Percentiles rank a stretch among this genome's conserved stretches.
These are phyloP conservation scores for Curvularia sp. DNA, from an alignment of 2,329 filamentous ascomycete genomes.

Conservation along the genomic window DNA sequence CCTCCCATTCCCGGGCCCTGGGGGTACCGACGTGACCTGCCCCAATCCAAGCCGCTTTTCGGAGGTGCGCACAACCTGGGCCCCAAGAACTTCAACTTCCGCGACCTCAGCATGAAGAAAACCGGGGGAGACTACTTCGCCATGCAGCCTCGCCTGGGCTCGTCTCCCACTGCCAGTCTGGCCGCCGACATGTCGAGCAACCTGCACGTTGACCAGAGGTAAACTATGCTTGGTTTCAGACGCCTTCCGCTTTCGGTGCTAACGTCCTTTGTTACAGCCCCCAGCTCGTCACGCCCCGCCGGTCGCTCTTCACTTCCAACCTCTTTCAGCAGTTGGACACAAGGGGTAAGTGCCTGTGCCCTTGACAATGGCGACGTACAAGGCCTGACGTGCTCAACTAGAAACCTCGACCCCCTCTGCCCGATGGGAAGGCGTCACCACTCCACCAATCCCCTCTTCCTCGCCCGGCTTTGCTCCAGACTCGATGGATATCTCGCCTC, in stretches of 20 bases:
- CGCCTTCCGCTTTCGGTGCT: slow-evolving; percentile 37
- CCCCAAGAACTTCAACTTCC: slow-evolving; percentile 76
- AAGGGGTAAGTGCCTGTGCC: slow-evolving; percentile 62
- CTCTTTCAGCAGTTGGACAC: slow-evolving; percentile 66
- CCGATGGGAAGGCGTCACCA: slow-evolving; percentile 73
- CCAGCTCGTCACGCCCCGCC: slow-evolving; percentile 80
- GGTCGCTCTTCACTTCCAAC: slow-evolving; percentile 81
- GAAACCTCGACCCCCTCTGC: slow-evolving; percentile 56
- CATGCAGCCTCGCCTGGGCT: slow-evolving; percentile 77
- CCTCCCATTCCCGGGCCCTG: slow-evolving; percentile 69
- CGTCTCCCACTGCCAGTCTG: slow-evolving; percentile 88
- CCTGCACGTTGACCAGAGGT: slow-evolving; percentile 96
- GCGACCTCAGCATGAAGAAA: slow-evolving; percentile 74
- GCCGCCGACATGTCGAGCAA: slow-evolving; percentile 96
- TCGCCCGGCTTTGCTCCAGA: slow-evolving; percentile 77
- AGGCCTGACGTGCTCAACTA: slow-evolving; percentile 44
- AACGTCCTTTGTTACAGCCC: slow-evolving; percentile 66
- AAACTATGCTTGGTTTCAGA: slow-evolving; percentile 43
- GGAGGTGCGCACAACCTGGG: slow-evolving; percentile 63
- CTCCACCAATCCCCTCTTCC: slow-evolving; percentile 83
- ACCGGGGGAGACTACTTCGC: slow-evolving; percentile 80
- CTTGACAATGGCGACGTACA: slow-evolving; percentile 21
- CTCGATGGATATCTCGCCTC: slow-evolving; percentile 90
- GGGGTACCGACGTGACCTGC: slow-evolving; percentile 65
- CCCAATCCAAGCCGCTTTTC: slow-evolving; percentile 62